Evolutionary conservation across 305 asterid genomes (phyloP), one percentile per base, ranked within the genome.

Genomic region (Ilex paraguariensis): DNA sequence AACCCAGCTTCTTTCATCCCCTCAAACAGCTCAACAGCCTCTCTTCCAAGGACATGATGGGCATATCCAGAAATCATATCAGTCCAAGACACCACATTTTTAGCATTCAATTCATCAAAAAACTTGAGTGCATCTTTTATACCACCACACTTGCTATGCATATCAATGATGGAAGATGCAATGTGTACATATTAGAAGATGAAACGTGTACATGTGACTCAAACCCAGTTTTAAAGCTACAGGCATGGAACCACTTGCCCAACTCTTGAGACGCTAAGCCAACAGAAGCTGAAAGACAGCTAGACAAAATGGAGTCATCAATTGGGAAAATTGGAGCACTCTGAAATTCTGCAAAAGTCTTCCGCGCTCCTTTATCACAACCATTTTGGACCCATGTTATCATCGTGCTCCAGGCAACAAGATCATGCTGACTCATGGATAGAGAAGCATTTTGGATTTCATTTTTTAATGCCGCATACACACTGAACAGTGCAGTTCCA

Each of bases 361-460:
- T 17, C 4, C 1, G n/a, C 3, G 31, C 56, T 52, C 4, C 56
- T 15, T 10, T 52, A 0, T 52, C n/a, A 10, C 56, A 14, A 7
- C 56, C 56, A 17, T 52, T 52, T 52, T 52, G 56, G 31, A 21
- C 6, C 28, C 5, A 52, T 14, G 56, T 52, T 52, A 52, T 17
- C 56, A 52, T 52, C 31, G 30, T 52, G 56, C 56, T 52, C 56
- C 56, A 52, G 56, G 56, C 13, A 21, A 52, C 56, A 52, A 14
- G 21, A 52, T 52, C 56, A 14, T 16, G 21, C 1, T 52, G 56
- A 14, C 14, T 17, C 30, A 52, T 14, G 10, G 56, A 52, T 52
- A 14, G 21, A 52, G 9, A 52, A 17, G 56, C 56, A 52, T n/a
- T 52, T 52, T 52, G 21, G 3, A 11, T 3, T 52, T 52, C 56